A percentile compares a stretch with the other conserved stretches of the same genome.
Evolutionary conservation across 2,329 filamentous ascomycete species (phyloP).

Genomic region (Apiospora kogelbergensis): DNA sequence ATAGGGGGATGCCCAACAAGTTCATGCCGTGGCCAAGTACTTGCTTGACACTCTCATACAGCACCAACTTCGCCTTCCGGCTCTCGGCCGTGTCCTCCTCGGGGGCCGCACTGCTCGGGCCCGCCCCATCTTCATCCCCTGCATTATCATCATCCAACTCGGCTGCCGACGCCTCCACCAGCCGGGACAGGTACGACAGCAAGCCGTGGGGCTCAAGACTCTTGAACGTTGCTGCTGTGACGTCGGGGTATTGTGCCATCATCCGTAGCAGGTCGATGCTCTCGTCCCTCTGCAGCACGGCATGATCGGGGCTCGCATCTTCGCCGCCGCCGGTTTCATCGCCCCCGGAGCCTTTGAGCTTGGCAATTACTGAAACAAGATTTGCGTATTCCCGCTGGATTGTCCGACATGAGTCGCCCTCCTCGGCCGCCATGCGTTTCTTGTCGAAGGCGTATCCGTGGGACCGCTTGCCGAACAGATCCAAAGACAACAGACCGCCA

Average conservation of each 20-base stretch:
- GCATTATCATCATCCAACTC: conserved; percentile 14
- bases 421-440: conserved; percentile 79
- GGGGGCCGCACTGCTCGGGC: conserved; percentile 29
- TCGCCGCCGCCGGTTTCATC: conserved; percentile 41
- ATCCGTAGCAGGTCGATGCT: conserved; percentile 54
- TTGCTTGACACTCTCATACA: conserved; percentile 61
- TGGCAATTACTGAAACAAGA: conserved; percentile 63
- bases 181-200: conserved; percentile 53
- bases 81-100: conserved; percentile 50
- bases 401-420: conserved; percentile 83
- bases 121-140: conserved; percentile 13
- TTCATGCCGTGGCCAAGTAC: conserved; percentile 65
- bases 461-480: conserved; percentile 49
- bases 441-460: conserved; percentile 68
- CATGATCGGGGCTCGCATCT: conserved; percentile 48
- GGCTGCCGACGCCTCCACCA: conserved; percentile 8
- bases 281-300: conserved; percentile 16
- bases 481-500: conserved; percentile 18
- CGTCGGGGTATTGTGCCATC: conserved; percentile 63
- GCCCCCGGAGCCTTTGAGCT: conserved; percentile 54
- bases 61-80: conserved; percentile 51
- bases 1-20: conserved; percentile 53
- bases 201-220: conserved; percentile 65
- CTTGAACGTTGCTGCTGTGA: conserved; percentile 62
- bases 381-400: conserved; percentile 81